These are phyloP conservation scores for Knoxdaviesia capensis DNA, from an alignment of 2,329 filamentous ascomycete species.

Conservation along the genomic window DNA sequence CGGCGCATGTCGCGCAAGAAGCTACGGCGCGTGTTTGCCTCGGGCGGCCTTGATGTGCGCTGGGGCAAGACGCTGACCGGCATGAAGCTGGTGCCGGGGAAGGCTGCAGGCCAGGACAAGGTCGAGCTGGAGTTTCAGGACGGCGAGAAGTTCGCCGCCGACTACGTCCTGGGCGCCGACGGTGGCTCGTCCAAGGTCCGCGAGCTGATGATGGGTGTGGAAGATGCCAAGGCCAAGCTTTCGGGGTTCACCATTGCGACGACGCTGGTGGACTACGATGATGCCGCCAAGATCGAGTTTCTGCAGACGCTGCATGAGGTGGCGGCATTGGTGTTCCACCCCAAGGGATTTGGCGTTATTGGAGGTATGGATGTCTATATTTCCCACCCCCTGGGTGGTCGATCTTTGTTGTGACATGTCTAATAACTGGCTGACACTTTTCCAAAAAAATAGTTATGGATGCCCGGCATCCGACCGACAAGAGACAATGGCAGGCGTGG, in stretches of 20 bases:
- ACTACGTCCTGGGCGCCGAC: slow-evolving; percentile 14
- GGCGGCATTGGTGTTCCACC: slow-evolving; percentile 11
- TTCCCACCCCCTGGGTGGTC: not conserved
- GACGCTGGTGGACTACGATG: slow-evolving; percentile 8
- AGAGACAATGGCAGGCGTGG: slow-evolving; percentile 12
- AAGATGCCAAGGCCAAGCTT: slow-evolving; percentile 7
- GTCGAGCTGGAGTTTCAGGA: slow-evolving; percentile 8
- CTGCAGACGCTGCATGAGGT: slow-evolving; percentile 13
- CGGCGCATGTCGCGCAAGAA: slow-evolving; percentile 14
- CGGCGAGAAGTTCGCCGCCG: slow-evolving; percentile 7
- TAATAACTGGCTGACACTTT: not conserved
- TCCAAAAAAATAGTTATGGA: slow-evolving; percentile 7
- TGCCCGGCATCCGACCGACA: slow-evolving; percentile 8
- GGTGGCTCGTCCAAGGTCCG: slow-evolving; percentile 12
- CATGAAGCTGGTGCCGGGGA: slow-evolving; percentile 1
- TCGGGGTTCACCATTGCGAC: slow-evolving; percentile 13
- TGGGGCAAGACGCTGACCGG: slow-evolving; percentile 10
- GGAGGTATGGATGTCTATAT: slow-evolving; percentile 9
- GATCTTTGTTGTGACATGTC: not conserved
- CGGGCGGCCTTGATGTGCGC: slow-evolving; percentile 11
- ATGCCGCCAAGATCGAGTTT: slow-evolving; percentile 9
- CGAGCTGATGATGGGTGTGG: slow-evolving; percentile 10
- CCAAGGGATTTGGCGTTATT: slow-evolving; percentile 9
- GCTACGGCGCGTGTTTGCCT: slow-evolving; percentile 13
- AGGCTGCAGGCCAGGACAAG: slow-evolving; percentile 6